Base-by-base conservation (phyloP, 2,329 filamentous ascomycete genomes). In the Cladobotryum mycophilum region DNA sequence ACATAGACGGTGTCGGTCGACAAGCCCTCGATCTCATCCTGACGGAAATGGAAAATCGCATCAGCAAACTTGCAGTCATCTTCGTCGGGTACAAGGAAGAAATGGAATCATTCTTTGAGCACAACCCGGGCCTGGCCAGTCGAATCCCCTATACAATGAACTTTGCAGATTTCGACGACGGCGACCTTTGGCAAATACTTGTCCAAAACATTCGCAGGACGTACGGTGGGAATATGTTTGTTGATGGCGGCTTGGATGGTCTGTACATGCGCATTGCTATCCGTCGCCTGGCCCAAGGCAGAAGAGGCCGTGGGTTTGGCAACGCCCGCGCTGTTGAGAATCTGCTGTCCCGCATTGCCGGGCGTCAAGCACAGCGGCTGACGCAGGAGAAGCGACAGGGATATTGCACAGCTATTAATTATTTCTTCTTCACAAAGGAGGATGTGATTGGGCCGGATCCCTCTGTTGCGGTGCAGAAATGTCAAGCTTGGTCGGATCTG, bases 241-340 rank as follows among this genome's bases (percentile, higher is more conserved):
- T 83, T 13, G 81, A 87, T 51, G 80, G 70, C 22, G 83, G 83
- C 0, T 59, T 72, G 1, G 61, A 64, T 2, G 85, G 85, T 0
- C 70, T 87, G 0, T 88, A 80, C 56, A 74, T 76, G 55, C 78
- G 84, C 0, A 82, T 89, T 43, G 74, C 79, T 1, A 70, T 79
- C 9, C 73, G 81, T 3, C 72, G 85, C 5, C 67, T 89, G 25
- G 82, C 82, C 0, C 69, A 76, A 11, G 76, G 77, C 0, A 76
- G 84, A 1, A 84, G 81, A 0, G 71, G 74, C 1, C 76, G 82
- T 33, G 84, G 83, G 0, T 90, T 89, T 58, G 85, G 82, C 1
- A 90, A 91, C 58, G 85, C 86, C 0, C 73, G 86, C 15, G 74
- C 80, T 0, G 69, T 89, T 0, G 77, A 86, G 42, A 89, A 88